Conservation (phyloP, 495 filamentous ascomycete genomes). For the Aspergillus sparsus region DNA sequence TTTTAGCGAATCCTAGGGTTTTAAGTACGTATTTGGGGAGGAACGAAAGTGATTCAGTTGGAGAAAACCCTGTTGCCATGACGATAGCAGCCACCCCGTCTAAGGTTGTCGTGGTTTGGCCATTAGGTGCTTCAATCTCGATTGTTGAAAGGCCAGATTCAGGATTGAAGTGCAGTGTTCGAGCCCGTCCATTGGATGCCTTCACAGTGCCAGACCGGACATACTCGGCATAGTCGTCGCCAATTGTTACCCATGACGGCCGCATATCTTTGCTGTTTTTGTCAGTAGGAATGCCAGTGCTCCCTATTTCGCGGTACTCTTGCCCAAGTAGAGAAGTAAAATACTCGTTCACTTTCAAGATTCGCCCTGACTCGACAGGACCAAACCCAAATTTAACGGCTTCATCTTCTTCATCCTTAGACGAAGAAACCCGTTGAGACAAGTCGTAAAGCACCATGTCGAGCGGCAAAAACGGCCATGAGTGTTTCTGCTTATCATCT, state of each 20-base stretch:
- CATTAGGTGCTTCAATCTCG: conserved; percentile 36
- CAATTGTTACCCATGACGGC: conserved; percentile 67
- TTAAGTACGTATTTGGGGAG: conserved; percentile 57
- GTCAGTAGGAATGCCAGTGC: conserved; percentile 10
- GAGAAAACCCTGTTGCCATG: conserved; percentile 75
- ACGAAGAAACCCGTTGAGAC: conserved; percentile 50
- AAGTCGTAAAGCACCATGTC: conserved; percentile 77
- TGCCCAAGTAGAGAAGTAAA: conserved; percentile 59
- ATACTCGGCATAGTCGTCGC: conserved; percentile 70
- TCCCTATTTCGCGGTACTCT: conserved; percentile 53
- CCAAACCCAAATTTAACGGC: conserved; percentile 61
- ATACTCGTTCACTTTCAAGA: conserved; percentile 52
- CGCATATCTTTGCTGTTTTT: conserved; percentile 31
- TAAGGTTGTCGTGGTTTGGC: conserved; percentile 31
- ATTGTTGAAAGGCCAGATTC: conserved; percentile 30
- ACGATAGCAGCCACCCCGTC: conserved; percentile 65
- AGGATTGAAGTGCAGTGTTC: conserved; percentile 24
- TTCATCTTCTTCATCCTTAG: conserved; percentile 17
- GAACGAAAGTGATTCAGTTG: conserved; percentile 59
- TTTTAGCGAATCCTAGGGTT: conserved; percentile 54
- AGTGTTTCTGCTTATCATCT: conserved; percentile 22
- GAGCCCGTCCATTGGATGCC: conserved; percentile 34
- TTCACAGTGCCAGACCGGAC: conserved; percentile 65
- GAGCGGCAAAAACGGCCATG: conserved; percentile 67
- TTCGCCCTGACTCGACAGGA: conserved; percentile 55